Evolutionary conservation across 257 asterid species (phyloP), one percentile per base, ranked within the genome.

Genomic region (Nicotiana undulata): DNA sequence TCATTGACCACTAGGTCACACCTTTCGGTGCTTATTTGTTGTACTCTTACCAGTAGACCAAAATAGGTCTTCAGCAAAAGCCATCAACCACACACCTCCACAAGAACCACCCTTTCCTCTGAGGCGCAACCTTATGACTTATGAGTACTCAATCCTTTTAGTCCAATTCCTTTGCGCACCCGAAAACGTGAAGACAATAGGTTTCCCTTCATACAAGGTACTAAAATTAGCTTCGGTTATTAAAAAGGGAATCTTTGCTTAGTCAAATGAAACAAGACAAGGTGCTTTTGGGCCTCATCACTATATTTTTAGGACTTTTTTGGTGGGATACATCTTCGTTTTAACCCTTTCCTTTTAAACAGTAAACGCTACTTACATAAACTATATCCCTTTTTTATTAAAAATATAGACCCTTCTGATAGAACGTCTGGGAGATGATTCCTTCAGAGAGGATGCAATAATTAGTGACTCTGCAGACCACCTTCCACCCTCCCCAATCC

Each of bases 401-500:
- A 46, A 72, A 4, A 53, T 10, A 13, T 24, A 49, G 6, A 72
- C 7, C 16, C 24, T 9, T 46, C 60, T 6, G 5, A 46, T 72
- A 72, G 24, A 72, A 46, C 78, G 49, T 72, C 40, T 12, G 32
- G 60, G 77, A 46, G 24, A 72, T 2, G 78, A 5, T 72, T 72
- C 77, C 59, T 44, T 22, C 24, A 46, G 15, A 44, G 40, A 44
- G 34, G 59, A 44, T 11, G 34, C 40, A 20, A 49, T 72, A 7
- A 72, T 72, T 46, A 44, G 60, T 15, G 61, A 24, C 24, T 72
- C 40, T 46, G 60, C 9, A 72, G 49, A 7, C 60, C 9, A 46
- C 24, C 78, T 49, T 72, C 78, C 78, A 72, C 40, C 61, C 37
- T 49, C 61, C 78, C 40, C 40, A 24, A 46, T 72, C 59, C 78